Base-by-base conservation (phyloP, 2,329 filamentous ascomycete genomes). In the Colletotrichum zoysiae region DNA sequence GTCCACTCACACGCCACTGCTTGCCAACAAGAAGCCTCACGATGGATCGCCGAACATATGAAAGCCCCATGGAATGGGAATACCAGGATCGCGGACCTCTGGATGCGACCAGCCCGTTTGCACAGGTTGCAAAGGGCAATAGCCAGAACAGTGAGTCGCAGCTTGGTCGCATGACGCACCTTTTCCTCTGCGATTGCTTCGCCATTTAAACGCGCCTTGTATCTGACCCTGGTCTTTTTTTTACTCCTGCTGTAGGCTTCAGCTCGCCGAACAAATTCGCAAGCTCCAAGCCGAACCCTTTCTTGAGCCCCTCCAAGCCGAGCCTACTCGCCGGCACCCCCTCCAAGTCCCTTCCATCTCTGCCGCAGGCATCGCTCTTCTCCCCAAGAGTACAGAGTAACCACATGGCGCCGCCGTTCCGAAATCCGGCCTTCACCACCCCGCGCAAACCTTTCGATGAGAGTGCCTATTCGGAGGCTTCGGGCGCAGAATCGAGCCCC, bases 11-110 rank as follows among this genome's bases (percentile, higher is more conserved):
- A 50, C 20, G 33, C 30, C 40, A 20, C 59, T 55, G 51, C 67
- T 65, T 44, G 33, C 60, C 11, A 38, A 40, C 38, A 65, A 70
- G 48, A 20, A 60, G 35, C 20, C 60, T 42, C 51, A 75, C 68
- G 75, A 90, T 88, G 85, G 84, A 88, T 65, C 84, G 84, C 75
- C 84, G 90, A 76, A 89, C 86, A 2, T 86, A 84, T 74, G 89
- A 91, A 80, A 84, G 87, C 73, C 89, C 84, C 74, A 92, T 92
- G 90, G 90, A 91, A 76, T 92, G 88, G 87, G 88, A 91, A 78
- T 91, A 89, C 78, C 86, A 91, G 76, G 85, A 84, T 73, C 80
- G 82, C 59, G 88, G 86, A 1, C 89, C 88, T 23, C 80, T 89
- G 72, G 90, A 91, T 80, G 85, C 85, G 23, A 88, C 87, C 12